Percentiles rank a stretch among this genome's conserved stretches.
Evolutionary conservation across 2,329 filamentous ascomycete species (phyloP).

Genomic region (Exserohilum rostratum): DNA sequence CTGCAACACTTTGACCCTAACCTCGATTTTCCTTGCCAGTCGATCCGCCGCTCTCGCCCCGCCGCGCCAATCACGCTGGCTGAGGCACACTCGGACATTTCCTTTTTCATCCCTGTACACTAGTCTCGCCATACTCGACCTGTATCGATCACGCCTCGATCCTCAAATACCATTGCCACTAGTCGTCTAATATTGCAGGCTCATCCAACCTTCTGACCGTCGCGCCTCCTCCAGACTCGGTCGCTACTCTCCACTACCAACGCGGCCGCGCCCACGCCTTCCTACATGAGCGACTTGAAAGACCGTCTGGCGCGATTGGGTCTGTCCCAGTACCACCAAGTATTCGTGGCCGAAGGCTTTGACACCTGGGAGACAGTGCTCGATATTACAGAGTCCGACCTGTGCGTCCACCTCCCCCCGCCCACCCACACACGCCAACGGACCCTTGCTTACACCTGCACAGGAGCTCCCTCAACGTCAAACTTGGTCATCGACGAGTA

Average conservation of each 20-base stretch:
- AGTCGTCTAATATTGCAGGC: slow-evolving; percentile 35
- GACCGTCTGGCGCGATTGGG: slow-evolving; percentile 75
- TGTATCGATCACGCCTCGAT: slow-evolving; percentile 9
- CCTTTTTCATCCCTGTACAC: slow-evolving; percentile 40
- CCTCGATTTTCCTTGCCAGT: slow-evolving; percentile 39
- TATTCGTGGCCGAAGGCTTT: slow-evolving; percentile 79
- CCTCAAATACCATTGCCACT: slow-evolving; percentile 23
- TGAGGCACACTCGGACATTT: slow-evolving; percentile 30
- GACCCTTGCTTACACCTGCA: slow-evolving; percentile 16
- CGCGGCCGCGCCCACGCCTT: slow-evolving; percentile 12
- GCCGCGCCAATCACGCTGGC: slow-evolving; percentile 34
- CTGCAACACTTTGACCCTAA: slow-evolving; percentile 48
- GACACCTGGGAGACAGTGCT: slow-evolving; percentile 84
- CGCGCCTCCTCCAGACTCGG: slow-evolving; percentile 2
- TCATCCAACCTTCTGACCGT: slow-evolving; percentile 55
- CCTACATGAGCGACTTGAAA: slow-evolving; percentile 69
- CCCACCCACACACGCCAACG: slow-evolving; percentile 14
- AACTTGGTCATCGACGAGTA: slow-evolving; percentile 81
- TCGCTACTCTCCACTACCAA: slow-evolving; percentile 14
- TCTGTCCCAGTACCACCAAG: slow-evolving; percentile 75
- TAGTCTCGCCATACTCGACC: slow-evolving; percentile 24
- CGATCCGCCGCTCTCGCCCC: slow-evolving; percentile 30
- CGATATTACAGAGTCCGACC: slow-evolving; percentile 82
- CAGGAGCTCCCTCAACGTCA: slow-evolving; percentile 76
- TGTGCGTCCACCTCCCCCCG: slow-evolving; percentile 60